These are phyloP conservation scores for Chrysanthemum seticuspe DNA, from an alignment of 129 eudicot genomes.

Conservation along the genomic window DNA sequence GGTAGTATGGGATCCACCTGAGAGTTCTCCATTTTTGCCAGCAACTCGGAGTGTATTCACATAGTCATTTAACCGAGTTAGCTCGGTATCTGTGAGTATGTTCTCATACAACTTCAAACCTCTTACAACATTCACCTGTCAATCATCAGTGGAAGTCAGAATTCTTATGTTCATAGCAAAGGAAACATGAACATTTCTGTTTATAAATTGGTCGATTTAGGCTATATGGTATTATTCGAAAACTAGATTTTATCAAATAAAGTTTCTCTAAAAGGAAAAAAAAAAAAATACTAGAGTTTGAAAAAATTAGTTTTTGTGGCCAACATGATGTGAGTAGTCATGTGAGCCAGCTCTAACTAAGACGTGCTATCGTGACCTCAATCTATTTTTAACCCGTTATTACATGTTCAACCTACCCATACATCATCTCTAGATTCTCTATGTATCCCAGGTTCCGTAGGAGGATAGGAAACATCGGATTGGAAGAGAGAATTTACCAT, in stretches of 20 bases:
- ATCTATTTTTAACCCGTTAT: no score
- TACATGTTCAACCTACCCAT: no score
- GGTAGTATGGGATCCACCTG: slow-evolving; percentile 87
- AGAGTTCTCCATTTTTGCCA: slow-evolving; percentile 92
- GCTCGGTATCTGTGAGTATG: slow-evolving; percentile 64
- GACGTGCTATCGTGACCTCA: no score
- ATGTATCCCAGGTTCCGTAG: neutral
- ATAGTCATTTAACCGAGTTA: slow-evolving; percentile 67
- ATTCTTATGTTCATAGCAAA: neutral
- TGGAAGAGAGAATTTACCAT: slow-evolving; percentile 63
- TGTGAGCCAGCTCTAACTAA: no score
- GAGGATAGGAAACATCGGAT: neutral
- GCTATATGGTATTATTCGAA: no score
- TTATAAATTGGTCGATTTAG: neutral
- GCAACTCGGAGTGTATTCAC: slow-evolving; percentile 80
- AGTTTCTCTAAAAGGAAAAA: neutral
- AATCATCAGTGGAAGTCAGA: slow-evolving; percentile 20
- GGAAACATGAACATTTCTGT: neutral
- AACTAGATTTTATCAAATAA: no score
- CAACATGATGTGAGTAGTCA: no score
- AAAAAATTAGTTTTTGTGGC: no score
- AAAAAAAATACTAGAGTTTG: no score
- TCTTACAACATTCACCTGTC: slow-evolving; percentile 92
- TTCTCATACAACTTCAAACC: slow-evolving; percentile 87
- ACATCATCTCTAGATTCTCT: neutral